Evolutionary conservation across 1,139 yeast species (phyloP), one percentile per base, ranked within the genome.

Genomic region (Protomyces inouyei): DNA sequence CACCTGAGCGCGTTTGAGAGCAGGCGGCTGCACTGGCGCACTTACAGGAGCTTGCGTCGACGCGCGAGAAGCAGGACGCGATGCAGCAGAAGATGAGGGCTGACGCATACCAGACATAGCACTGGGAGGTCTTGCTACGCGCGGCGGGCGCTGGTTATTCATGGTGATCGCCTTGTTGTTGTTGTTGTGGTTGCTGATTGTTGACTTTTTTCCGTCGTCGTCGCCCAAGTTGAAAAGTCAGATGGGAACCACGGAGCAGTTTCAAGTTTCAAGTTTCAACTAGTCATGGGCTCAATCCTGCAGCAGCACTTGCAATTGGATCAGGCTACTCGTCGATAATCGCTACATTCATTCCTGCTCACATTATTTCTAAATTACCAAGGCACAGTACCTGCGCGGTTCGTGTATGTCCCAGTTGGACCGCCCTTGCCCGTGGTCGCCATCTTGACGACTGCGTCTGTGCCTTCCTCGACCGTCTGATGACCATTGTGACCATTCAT

Each of bases 51-150:
- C 51, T 54, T 48, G 52, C 18, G 35, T 21, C 5, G 63, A 37
- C 9, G 36, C 53, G 32, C 63, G 63, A 25, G 63, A 59, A n/a
- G 57, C 43, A 14, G 63, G 63, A n/a, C 63, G 63, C 28, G 63
- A 52, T 43, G 48, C 12, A 18, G 23, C 48, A 12, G 57, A 36
- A n/a, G 55, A 14, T 9, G 57, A 25, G 9, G 63, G 53, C 43
- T 46, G 63, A 3, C 63, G 56, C 36, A 59, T 51, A 3, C 63
- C 63, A 5, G 63, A 59, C 52, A 52, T 38, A 3, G 63, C 63
- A 28, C 63, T 59, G 9, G 63, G 63, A 21, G 63, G 63, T n/a
- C 63, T 46, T 32, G 28, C 43, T 38, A 52, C 43, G 43, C 54
- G 52, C 14, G 63, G 63, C 14, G 63, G 63, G 37, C 63, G 21